Evolutionary conservation across 352 stramenopile species (phyloP).

Genomic region (Pythium phragmiticola): DNA sequence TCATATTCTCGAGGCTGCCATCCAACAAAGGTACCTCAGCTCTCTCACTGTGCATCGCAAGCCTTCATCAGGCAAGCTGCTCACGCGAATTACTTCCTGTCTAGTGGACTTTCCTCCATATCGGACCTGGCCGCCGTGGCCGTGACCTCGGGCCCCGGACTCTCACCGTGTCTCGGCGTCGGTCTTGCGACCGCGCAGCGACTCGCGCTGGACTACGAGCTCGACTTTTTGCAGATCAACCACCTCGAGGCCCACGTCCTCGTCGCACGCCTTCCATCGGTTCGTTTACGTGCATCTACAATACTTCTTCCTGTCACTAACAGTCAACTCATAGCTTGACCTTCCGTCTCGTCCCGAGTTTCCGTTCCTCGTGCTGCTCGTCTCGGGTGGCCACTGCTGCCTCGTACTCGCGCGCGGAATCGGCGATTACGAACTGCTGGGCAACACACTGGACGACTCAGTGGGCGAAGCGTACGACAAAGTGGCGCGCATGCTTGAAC

Average conservation of each 20-base stretch:
- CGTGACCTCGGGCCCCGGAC: constrained; percentile 95
- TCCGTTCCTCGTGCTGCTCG: constrained; percentile 96
- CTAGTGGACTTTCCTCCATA: constrained; percentile 60
- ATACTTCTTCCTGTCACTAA: neutral
- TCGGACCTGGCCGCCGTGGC: constrained; percentile 93
- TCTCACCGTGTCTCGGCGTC: constrained; percentile 97
- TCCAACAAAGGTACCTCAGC: constrained; percentile 74
- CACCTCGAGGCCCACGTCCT: constrained; percentile 98
- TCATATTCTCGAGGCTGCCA: constrained; percentile 88
- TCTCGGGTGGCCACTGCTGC: constrained; percentile 98
- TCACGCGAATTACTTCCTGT: neutral
- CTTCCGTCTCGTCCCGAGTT: constrained; percentile 71
- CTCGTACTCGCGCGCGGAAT: constrained; percentile 92
- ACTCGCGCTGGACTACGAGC: constrained; percentile 83
- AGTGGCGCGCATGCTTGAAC: constrained; percentile 93
- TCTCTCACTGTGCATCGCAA: neutral
- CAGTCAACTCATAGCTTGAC: constrained; percentile 27
- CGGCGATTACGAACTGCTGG: constrained; percentile 92
- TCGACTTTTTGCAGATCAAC: constrained; percentile 96
- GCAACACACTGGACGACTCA: constrained; percentile 97
- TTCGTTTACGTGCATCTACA: constrained; percentile 17
- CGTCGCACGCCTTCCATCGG: constrained; percentile 88
- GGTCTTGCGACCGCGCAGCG: constrained; percentile 80
- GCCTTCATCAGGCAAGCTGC: neutral
- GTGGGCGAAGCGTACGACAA: constrained; percentile 99